Percentiles rank a stretch among this genome's conserved stretches.
phyloP scores from a whole-genome alignment of 345 rosid species.

The Dimocarpus longan region DNA sequence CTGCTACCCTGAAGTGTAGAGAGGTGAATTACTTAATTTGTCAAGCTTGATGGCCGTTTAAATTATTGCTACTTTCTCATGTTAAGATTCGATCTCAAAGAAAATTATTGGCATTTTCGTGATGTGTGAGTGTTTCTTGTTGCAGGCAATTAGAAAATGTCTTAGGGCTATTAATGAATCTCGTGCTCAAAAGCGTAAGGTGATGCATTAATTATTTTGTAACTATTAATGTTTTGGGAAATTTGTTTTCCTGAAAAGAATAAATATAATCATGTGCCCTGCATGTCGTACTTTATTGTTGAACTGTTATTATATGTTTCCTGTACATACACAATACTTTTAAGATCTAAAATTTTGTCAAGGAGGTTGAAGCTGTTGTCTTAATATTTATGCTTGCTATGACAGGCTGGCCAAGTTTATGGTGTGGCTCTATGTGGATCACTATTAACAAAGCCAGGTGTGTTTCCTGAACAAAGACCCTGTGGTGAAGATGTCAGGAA shows the following conservation, averaged over 20 bases:
- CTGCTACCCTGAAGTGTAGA: slow-evolving; percentile 74
- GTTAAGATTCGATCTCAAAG: neutral
- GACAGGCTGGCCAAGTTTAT: slow-evolving; percentile 97
- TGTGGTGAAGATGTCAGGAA: slow-evolving; percentile 82
- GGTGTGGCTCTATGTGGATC: slow-evolving; percentile 93
- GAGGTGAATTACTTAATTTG: slow-evolving; percentile 60
- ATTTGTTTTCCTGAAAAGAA: neutral
- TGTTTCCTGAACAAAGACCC: slow-evolving; percentile 80
- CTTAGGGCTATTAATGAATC: slow-evolving; percentile 94
- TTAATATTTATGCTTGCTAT: slow-evolving; percentile 20
- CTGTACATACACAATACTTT: neutral
- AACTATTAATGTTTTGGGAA: neutral
- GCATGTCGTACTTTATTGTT: neutral
- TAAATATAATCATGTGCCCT: neutral
- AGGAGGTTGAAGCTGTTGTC: slow-evolving; percentile 2
- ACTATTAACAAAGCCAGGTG: slow-evolving; percentile 72
- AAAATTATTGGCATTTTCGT: neutral
- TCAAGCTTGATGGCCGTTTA: slow-evolving; percentile 7
- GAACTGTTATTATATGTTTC: neutral
- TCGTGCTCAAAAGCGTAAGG: slow-evolving; percentile 98
- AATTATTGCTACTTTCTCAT: neutral
- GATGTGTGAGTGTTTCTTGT: slow-evolving; percentile 22
- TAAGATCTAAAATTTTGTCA: neutral
- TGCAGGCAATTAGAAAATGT: slow-evolving; percentile 83
- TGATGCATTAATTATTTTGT: slow-evolving; percentile 32